Base-by-base conservation (phyloP, 1,139 yeast species). In the Magnusiomyces magnusii region DNA sequence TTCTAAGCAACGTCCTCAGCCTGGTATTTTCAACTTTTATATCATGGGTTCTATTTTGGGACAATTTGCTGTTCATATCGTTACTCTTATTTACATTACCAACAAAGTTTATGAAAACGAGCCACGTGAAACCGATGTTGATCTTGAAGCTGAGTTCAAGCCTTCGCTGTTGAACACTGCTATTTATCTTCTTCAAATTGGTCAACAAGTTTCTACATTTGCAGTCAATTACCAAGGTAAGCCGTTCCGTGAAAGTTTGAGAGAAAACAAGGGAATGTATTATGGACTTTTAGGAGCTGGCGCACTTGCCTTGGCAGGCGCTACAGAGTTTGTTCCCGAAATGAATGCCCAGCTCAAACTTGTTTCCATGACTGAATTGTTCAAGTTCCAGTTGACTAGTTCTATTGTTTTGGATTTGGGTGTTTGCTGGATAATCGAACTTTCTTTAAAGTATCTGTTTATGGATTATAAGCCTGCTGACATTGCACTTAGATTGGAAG, bases 1-100 rank as follows among this genome's bases (percentile, higher is more conserved):
- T 65, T 88, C 97, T 15, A 89, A 87, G 73, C 90, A 91, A 73
- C 86, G 99, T 76, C 99, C 99, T 47, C 99, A 92, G 76, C 95
- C 95, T 53, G 98, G 98, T 62, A 95, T 93, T 65, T 95, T 95
- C 80, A 93, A 92, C 74, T 80, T 79, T 64, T 93, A 93, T 75
- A 93, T 92, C 68, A 92, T 93, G 97, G 99, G 99, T 2, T 92
- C 98, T 0, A 92, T 93, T 66, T 78, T 93, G 66, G 96, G 97
- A 49, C 99, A 93, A 75, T 95, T 93, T 80, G 96, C 96, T 19
- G 83, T 93, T 65, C 99, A 93, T 72, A 86, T 93, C 66, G 75
- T 79, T 53, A 84, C 97, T 5, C 81, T 93, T 76, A 76, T 93
- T 62, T 91, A 90, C 71, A 84, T 93, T 65, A 87, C 96, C 23